phyloP scores from a whole-genome alignment of 148 eudicot species.

The Cornus florida region DNA sequence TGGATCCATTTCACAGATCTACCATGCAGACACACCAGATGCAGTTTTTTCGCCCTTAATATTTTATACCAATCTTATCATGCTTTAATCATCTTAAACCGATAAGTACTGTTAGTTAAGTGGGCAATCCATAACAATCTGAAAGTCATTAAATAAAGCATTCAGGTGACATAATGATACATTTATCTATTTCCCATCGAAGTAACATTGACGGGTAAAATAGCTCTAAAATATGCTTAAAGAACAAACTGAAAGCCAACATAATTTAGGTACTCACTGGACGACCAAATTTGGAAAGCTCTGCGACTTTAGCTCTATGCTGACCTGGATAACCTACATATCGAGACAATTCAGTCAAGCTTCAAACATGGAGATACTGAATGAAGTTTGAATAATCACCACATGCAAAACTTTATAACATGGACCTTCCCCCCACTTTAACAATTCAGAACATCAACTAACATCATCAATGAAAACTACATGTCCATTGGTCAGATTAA shows the following conservation, averaged over 20 bases:
- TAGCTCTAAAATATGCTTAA: background rate
- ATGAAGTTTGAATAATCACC: background rate
- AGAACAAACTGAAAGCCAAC: background rate
- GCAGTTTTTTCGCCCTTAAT: background rate
- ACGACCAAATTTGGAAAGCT: conserved; percentile 85
- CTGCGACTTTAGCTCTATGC: conserved; percentile 74
- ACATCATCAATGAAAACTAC: background rate
- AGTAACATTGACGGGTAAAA: background rate
- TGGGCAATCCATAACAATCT: background rate
- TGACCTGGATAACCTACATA: conserved; percentile 74
- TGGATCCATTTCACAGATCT: background rate
- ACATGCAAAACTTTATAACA: background rate
- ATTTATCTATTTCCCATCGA: background rate
- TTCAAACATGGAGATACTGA: background rate
- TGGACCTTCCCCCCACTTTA: background rate
- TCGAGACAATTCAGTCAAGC: background rate
- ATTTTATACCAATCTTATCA: background rate
- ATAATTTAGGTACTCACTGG: conserved; percentile 60
- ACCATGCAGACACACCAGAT: background rate
- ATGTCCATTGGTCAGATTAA: background rate
- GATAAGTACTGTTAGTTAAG: background rate
- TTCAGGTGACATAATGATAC: background rate
- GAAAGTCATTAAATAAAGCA: background rate
- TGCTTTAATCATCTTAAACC: background rate
- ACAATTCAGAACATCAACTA: background rate